Base-by-base conservation (phyloP, 2,329 filamentous ascomycete genomes). In the Sporothrix pseudoabietina region DNA sequence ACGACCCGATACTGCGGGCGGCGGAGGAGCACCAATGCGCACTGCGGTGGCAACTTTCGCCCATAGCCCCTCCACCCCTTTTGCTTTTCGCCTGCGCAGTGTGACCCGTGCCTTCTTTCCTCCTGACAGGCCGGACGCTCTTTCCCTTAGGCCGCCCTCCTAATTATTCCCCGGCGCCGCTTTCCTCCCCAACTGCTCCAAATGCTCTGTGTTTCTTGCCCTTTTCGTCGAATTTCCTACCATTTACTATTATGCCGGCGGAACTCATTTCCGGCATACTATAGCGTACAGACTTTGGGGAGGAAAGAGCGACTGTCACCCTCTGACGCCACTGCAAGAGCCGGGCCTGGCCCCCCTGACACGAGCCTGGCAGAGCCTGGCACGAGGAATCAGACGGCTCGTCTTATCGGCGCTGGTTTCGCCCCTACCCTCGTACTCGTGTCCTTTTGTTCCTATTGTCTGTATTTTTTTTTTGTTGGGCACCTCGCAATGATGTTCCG, bases 281-380 rank as follows among this genome's bases (percentile, higher is more conserved):
- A 2, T 26, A n/a, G n/a, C 26, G 26, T 26, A 26, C 26, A 26
- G 6, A 41, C 8, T 47, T 44, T 14, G 16, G 52, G 30, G 22
- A 61, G 66, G 66, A 55, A 55, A 52, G 10, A 14, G 47, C 47
- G 41, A 19, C 22, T 10, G 8, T 9, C 19, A 10, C 49, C 19
- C 61, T 41, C 4, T 39, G 49, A 10, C 49, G 49, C 32, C 66
- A 69, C 49, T 57, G 26, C 65, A 39, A 55, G 49, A 55, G 66
- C 49, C 49, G 66, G 47, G 44, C 65, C 65, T 69, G 47, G 66
- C 39, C 19, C 44, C 44, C 41, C 63, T 68, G 63, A 41, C 39
- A 66, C n/a, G 61, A 66, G 61, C 22, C 22, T 66, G 19, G 6
- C 61, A 32, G 63, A 69, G 44, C 68, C 49, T 59, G 68, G 35